These are phyloP conservation scores for Pythium myriotylum DNA, from an alignment of 352 stramenopile genomes.

Conservation along the genomic window DNA sequence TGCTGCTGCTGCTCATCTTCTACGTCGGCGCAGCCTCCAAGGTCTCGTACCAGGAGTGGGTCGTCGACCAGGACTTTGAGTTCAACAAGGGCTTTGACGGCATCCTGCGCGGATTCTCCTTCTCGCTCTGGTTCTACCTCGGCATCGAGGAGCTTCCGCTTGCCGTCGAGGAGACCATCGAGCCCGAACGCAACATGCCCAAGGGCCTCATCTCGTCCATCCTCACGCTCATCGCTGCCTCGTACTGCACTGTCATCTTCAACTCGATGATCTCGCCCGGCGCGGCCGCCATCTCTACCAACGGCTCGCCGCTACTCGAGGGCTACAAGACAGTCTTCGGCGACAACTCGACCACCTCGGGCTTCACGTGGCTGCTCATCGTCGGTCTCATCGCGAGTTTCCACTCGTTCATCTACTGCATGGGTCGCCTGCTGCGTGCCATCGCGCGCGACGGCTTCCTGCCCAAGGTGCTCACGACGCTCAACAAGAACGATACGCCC, in stretches of 20 bases:
- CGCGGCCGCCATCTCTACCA: slow-evolving; percentile 36
- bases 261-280: slow-evolving; percentile 59
- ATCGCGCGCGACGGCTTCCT: slow-evolving; percentile 68
- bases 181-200: slow-evolving; percentile 72
- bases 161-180: slow-evolving; percentile 70
- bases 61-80: slow-evolving; percentile 52
- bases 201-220: slow-evolving; percentile 61
- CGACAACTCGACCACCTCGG: slow-evolving; percentile 56
- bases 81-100: slow-evolving; percentile 44
- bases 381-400: slow-evolving; percentile 61
- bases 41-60: slow-evolving; percentile 58
- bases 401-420: slow-evolving; percentile 78
- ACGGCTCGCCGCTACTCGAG: slow-evolving; percentile 47
- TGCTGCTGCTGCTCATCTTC: slow-evolving; percentile 55
- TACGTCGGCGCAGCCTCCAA: slow-evolving; percentile 55
- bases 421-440: slow-evolving; percentile 59
- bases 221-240: slow-evolving; percentile 46
- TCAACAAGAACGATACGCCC: slow-evolving; percentile 46
- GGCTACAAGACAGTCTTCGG: slow-evolving; percentile 78
- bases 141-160: slow-evolving; percentile 77
- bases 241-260: slow-evolving; percentile 59
- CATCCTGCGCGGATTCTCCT: slow-evolving; percentile 58
- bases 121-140: slow-evolving; percentile 75
- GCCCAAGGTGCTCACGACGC: slow-evolving; percentile 54
- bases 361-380: slow-evolving; percentile 68